A percentile compares a stretch with the other conserved stretches of the same genome.
Conservation (phyloP, 2,329 filamentous ascomycete species). For the Penicillium fuscoglaucum region DNA sequence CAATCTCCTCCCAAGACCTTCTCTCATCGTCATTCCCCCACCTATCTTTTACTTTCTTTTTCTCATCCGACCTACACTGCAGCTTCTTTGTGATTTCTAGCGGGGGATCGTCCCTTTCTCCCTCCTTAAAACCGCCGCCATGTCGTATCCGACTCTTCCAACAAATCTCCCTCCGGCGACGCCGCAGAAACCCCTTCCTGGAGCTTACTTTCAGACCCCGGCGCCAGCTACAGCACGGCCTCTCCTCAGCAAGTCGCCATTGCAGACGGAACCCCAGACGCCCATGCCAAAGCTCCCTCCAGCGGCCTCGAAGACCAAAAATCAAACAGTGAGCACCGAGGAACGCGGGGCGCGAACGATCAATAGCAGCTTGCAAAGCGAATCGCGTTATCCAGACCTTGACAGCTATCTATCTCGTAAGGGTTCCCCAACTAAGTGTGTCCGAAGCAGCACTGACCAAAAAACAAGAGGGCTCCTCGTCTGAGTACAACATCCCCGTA, state of each 20-base stretch:
- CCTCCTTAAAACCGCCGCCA: constrained; percentile 27
- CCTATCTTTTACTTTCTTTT: constrained; percentile 10
- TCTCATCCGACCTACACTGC: constrained; percentile 11
- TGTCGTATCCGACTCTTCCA: constrained; percentile 45
- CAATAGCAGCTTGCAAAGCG: constrained; percentile 72
- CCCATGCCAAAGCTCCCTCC: constrained; percentile 39
- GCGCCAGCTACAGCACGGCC: constrained; percentile 22
- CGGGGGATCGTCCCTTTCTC: constrained; percentile 24
- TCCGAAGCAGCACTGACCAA: constrained; percentile 1
- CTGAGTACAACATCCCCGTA: constrained; percentile 79
- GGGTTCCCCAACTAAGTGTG: constrained; percentile 47
- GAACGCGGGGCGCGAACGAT: constrained; percentile 80
- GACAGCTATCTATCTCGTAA: constrained; percentile 86
- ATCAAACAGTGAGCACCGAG: constrained; percentile 64
- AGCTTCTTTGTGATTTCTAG: constrained; percentile 16
- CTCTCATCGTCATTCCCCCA: constrained; percentile 4
- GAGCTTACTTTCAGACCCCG: constrained; percentile 45
- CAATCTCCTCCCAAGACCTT: constrained; percentile 14
- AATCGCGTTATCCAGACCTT: constrained; percentile 81
- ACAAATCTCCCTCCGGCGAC: constrained; percentile 34
- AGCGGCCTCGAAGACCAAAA: constrained; percentile 45
- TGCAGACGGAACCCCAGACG: constrained; percentile 25
- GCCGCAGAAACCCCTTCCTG: constrained; percentile 43
- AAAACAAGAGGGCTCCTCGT: constrained; percentile 75
- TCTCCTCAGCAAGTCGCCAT: constrained; percentile 1